Evolutionary conservation across 768 basidiomycete species (phyloP), one percentile per base, ranked within the genome.

Genomic region (Naganishia vishniacii): DNA sequence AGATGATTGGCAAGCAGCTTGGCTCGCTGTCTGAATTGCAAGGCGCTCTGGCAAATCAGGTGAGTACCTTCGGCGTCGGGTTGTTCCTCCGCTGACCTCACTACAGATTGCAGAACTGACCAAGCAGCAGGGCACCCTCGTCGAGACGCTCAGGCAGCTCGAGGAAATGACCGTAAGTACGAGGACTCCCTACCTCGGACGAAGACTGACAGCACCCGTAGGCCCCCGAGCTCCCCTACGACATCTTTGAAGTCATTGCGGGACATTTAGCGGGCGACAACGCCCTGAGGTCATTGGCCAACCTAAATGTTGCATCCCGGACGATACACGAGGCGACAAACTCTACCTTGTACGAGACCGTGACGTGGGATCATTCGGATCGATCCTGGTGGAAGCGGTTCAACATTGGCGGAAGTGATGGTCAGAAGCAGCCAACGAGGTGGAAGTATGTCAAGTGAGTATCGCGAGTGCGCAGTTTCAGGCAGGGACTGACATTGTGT

Each of bases 391-490:
- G 53, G 53, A 56, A 56, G 53, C 1, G 53, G 37, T 56, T 56
- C n/a, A 41, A 32, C 37, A 25, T 56, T n/a, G 53, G 53, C 4
- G 49, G 9, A 8, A 29, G 11, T 6, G 37, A 26, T 8, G 53
- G 53, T 16, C 15, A 51, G 25, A 56, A 56, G 53, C 31, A 37
- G 37, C 53, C 53, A 9, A 56, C 34, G 20, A 37, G 53, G 25
- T 56, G 53, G 53, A 37, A 26, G 20, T 56, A 56, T 40, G 53
- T 56, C 53, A 56, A 56, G 53, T 56, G 23, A 56, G 53, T 56
- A 20, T 23, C 20, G n/a, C 23, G 20, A 2, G 9, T 7, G 34
- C 5, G 4, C 37, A 13, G 23, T 4, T 11, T 9, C 9, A n/a
- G 25, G 34, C 34, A 46, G 47, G 20, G 47, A 28, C 25, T 48